Percentiles rank a stretch among this genome's conserved stretches.
phyloP scores from a whole-genome alignment of 2,329 filamentous ascomycete species.

The Aspergillus sp. region DNA sequence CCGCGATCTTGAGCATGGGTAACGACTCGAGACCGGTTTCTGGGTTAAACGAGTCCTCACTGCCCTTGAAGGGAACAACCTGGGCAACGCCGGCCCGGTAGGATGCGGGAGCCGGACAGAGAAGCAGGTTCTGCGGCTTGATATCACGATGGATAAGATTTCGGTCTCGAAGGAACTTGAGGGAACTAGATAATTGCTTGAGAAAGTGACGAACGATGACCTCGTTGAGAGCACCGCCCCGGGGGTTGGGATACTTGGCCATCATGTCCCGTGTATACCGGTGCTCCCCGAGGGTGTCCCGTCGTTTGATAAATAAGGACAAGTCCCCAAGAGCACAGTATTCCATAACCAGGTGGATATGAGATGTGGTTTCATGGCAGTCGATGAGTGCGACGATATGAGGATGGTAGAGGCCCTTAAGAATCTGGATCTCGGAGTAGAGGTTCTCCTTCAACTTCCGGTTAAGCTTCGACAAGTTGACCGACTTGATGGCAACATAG shows the following conservation, averaged over 20 bases:
- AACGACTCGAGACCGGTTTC: constrained; percentile 73
- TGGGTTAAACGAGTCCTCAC: constrained; percentile 73
- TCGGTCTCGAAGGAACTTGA: constrained; percentile 76
- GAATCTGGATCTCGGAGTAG: constrained; percentile 88
- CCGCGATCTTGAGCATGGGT: constrained; percentile 94
- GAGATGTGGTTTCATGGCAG: constrained; percentile 75
- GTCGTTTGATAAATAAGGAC: constrained; percentile 92
- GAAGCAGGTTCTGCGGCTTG: constrained; percentile 90
- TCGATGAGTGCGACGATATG: constrained; percentile 96
- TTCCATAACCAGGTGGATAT: constrained; percentile 98
- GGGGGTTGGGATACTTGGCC: constrained; percentile 79
- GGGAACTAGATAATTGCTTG: constrained; percentile 86
- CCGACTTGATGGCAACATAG: constrained; percentile 92
- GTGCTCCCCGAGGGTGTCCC: constrained; percentile 71
- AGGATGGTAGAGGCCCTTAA: constrained; percentile 87
- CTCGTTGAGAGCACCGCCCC: constrained; percentile 82
- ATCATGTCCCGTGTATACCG: constrained; percentile 84
- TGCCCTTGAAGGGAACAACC: constrained; percentile 66
- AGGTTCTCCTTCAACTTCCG: constrained; percentile 96
- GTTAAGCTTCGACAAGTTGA: constrained; percentile 82
- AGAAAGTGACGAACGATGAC: constrained; percentile 95
- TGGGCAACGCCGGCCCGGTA: constrained; percentile 59
- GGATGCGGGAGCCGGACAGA: constrained; percentile 70
- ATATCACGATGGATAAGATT: constrained; percentile 95
- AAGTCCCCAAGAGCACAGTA: constrained; percentile 94